Evolutionary conservation across 192 early-diverging fungal species (phyloP).

Genomic region (Umbelopsis sp.): DNA sequence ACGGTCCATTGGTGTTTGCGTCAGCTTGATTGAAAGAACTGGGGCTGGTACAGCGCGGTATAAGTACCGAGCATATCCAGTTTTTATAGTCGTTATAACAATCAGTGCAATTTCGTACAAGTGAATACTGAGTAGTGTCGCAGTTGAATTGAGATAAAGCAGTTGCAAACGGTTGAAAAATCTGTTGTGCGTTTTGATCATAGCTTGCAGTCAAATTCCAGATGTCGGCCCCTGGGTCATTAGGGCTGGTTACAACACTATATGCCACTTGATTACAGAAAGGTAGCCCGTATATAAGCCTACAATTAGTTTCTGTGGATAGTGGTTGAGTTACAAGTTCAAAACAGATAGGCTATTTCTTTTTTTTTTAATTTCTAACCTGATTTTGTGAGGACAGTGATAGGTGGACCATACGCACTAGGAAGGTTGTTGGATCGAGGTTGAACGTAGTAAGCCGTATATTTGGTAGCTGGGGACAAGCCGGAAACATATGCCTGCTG

Average conservation of each 20-base stretch:
- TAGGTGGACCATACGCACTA: slow-evolving; percentile 31
- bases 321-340: slow-evolving; percentile 23
- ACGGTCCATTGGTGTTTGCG: slow-evolving; percentile 22
- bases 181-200: slow-evolving; percentile 41
- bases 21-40: slow-evolving; percentile 19
- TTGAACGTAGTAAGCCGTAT: slow-evolving; percentile 47
- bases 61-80: slow-evolving; percentile 58
- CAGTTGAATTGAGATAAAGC: slow-evolving; percentile 57
- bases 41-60: slow-evolving; percentile 54
- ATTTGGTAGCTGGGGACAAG: slow-evolving; percentile 41
- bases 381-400: slow-evolving; percentile 36
- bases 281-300: slow-evolving; percentile 48
- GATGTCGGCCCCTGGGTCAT: slow-evolving; percentile 27
- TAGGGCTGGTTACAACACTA: slow-evolving; percentile 45
- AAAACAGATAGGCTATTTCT: slow-evolving; percentile 27
- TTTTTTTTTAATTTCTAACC: slow-evolving; percentile 29
- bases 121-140: slow-evolving; percentile 52
- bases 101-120: slow-evolving; percentile 58
- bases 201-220: slow-evolving; percentile 40
- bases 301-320: slow-evolving; percentile 45
- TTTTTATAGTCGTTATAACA: slow-evolving; percentile 55
- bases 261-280: slow-evolving; percentile 61
- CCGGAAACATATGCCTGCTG: slow-evolving; percentile 41
- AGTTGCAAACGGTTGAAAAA: slow-evolving; percentile 50
- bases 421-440: slow-evolving; percentile 31